Percentiles rank a stretch among this genome's conserved stretches.
These are phyloP conservation scores for Castanea mollissima DNA, from an alignment of 306 rosid species.

Conservation along the genomic window DNA sequence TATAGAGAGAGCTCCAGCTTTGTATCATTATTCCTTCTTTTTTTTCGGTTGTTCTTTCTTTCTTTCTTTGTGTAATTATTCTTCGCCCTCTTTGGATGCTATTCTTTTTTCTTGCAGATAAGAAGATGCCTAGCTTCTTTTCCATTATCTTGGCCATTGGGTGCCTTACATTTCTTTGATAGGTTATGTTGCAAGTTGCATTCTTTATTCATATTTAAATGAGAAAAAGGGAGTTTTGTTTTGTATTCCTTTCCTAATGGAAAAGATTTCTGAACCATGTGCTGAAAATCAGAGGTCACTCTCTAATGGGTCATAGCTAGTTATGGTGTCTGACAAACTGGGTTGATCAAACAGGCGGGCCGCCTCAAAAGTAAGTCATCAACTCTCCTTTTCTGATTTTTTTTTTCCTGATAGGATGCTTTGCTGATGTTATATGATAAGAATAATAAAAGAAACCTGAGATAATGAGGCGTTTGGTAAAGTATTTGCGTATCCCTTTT, in stretches of 20 bases:
- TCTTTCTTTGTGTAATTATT: neutral
- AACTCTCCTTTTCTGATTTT: too few species aligned
- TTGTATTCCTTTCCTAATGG: constrained; percentile 9
- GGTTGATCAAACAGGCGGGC: too few species aligned
- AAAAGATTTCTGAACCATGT: neutral
- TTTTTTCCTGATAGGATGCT: too few species aligned
- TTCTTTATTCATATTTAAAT: neutral
- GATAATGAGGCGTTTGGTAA: too few species aligned
- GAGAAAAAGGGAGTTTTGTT: neutral
- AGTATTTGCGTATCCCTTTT: too few species aligned
- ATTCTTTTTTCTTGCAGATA: constrained; percentile 14
- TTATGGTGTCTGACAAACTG: too few species aligned
- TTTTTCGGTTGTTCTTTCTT: neutral
- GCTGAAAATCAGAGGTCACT: too few species aligned
- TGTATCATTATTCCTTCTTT: neutral
- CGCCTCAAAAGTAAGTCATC: too few species aligned
- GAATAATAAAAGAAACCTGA: too few species aligned
- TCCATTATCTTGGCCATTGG: neutral
- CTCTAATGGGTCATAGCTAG: too few species aligned
- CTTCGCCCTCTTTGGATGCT: constrained; percentile 17
- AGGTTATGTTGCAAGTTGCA: neutral
- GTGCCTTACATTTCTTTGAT: neutral
- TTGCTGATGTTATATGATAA: too few species aligned
- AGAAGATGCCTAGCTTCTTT: constrained; percentile 39
- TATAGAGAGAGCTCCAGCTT: constrained; percentile 15